phyloP scores from a whole-genome alignment of 768 basidiomycete species.

The Pulveroboletus sp. region DNA sequence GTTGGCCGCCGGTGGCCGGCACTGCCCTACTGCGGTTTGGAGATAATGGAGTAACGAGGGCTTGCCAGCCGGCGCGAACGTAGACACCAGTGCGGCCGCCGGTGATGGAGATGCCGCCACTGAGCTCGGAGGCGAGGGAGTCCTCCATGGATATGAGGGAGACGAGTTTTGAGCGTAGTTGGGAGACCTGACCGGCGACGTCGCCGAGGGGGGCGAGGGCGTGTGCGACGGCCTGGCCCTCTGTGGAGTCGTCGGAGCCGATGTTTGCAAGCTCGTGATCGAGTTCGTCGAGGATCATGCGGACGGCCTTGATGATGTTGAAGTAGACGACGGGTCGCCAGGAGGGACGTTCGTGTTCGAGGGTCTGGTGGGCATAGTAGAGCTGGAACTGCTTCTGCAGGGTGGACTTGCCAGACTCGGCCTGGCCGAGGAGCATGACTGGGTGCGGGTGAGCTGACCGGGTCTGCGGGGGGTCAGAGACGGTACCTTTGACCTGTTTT shows the following conservation, averaged over 20 bases:
- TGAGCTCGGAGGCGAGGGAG: constrained; percentile 63
- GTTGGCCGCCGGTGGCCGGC: constrained; percentile 30
- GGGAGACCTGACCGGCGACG: constrained; percentile 44
- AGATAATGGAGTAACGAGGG: constrained; percentile 42
- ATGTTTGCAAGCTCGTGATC: constrained; percentile 50
- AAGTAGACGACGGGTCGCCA: constrained; percentile 82
- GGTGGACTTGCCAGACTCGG: constrained; percentile 80
- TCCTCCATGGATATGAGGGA: constrained; percentile 66
- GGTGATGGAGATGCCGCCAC: constrained; percentile 56
- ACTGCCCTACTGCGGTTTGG: constrained; percentile 41
- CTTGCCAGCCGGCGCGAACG: constrained; percentile 73
- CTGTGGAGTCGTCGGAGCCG: constrained; percentile 23
- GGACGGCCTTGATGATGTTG: constrained; percentile 77
- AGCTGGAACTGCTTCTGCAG: constrained; percentile 83
- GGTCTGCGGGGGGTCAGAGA: background rate
- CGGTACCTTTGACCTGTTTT: constrained; percentile 52
- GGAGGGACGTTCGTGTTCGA: constrained; percentile 66
- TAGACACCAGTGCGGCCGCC: constrained; percentile 61
- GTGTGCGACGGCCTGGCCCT: constrained; percentile 30
- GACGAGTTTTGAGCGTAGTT: constrained; percentile 52
- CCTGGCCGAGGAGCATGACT: constrained; percentile 78
- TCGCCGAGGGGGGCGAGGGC: constrained; percentile 31
- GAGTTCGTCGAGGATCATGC: constrained; percentile 68
- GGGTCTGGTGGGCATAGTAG: constrained; percentile 65
- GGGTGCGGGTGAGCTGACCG: constrained; percentile 6